Percentiles rank a stretch among this genome's conserved stretches.
Conservation (phyloP, 2,329 filamentous ascomycete genomes). For the Chaetomiaceae sp. region DNA sequence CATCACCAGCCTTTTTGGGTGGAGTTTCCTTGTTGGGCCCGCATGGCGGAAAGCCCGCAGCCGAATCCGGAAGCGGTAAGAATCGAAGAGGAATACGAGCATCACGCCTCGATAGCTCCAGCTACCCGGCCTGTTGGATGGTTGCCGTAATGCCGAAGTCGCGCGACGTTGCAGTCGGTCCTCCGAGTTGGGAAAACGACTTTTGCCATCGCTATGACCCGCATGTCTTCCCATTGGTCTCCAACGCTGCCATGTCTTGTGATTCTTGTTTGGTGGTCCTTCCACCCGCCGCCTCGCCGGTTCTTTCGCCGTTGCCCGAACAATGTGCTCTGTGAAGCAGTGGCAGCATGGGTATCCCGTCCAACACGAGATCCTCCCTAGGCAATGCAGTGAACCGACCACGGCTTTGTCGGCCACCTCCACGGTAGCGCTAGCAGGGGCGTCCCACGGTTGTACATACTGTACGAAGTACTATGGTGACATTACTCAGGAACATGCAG, state of each 20-base stretch:
- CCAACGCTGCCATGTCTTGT: not conserved
- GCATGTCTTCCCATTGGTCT: not conserved
- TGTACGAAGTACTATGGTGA: not conserved
- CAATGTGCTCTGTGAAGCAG: no score
- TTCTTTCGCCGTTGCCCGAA: no score
- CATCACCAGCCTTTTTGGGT: not conserved
- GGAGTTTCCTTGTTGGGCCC: not conserved
- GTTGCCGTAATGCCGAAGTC: not conserved
- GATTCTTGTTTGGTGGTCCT: not conserved
- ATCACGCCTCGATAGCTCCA: not conserved
- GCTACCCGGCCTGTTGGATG: not conserved
- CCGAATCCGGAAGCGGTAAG: slow-evolving; percentile 2
- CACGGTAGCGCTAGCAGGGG: not conserved
- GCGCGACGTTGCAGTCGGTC: not conserved
- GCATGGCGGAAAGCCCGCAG: not conserved
- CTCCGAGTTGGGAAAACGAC: not conserved
- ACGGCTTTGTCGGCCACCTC: not conserved
- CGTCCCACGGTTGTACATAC: no score
- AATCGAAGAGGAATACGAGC: not conserved
- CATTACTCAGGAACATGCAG: slow-evolving; percentile 3
- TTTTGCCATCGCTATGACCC: not conserved
- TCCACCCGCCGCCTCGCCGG: no score
- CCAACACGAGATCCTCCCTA: not conserved
- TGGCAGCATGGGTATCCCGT: not conserved
- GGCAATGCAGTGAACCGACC: no score